Base-by-base conservation (phyloP, 768 basidiomycete genomes). In the Leccinum rimulosum region DNA sequence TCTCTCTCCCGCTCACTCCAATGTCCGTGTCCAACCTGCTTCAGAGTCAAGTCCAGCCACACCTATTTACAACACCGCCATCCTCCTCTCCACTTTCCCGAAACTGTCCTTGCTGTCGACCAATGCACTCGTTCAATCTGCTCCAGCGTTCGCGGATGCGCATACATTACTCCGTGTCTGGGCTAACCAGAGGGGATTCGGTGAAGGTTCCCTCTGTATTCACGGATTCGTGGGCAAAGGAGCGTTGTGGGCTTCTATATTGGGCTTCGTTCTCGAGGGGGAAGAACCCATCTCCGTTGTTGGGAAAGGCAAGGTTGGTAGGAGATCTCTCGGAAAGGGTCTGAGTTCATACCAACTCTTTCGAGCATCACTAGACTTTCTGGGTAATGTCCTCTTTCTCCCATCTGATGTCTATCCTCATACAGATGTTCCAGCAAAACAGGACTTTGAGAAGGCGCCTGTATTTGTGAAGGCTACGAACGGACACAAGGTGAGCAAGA, bases 331-430 rank as follows among this genome's bases (percentile, higher is more conserved):
- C 3, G 95, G 93, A 6, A 84, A 81, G 57, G 91, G 93, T 2
- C 70, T 98, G 64, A 95, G 92, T 61, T 91, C 91, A 22, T 97
- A 96, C 74, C 94, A 95, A 69, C 78, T 96, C 30, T 89, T 98
- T 72, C 84, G 89, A 64, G 93, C 90, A 35, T 87, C 85, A 1
- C 74, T 96, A 64, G 91, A 95, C 69, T 88, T 95, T 67, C 70
- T 98, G 25, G 83, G 94, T 94, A 68, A 62, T 87, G 30, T 25
- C 15, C 14, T 57, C 38, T 30, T 27, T 50, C 48, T 28, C 50
- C 3, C 12, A 22, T 50, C 27, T 40, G 19, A 6, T n/a, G 31
- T 56, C 5, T 3, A 7, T 36, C 30, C 55, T 71, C 11, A 73
- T 61, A 43, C 55, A 11, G 36, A 40, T 45, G 12, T 57, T 51